Conservation (phyloP, 2,329 filamentous ascomycete species). For the Chaetomiaceae sp. region DNA sequence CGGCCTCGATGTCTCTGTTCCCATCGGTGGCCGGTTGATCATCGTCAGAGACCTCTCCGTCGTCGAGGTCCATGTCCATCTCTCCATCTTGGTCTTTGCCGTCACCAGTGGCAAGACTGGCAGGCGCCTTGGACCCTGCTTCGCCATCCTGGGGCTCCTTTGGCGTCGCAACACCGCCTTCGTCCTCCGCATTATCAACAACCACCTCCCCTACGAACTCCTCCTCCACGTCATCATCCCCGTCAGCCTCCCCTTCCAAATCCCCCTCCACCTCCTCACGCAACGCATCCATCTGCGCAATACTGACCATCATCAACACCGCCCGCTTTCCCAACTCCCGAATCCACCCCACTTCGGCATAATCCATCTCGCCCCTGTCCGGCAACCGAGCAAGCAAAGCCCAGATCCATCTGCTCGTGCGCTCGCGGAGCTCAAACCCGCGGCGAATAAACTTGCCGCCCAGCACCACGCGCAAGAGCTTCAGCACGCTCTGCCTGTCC, state of each 20-base stretch:
- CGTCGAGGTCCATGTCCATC: conserved; percentile 33
- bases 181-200: conserved; percentile 14
- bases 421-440: conserved; percentile 55
- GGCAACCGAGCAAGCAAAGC: conserved; percentile 71
- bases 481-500: conserved; percentile 61
- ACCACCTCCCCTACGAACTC: conserved; percentile 10
- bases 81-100: conserved; percentile 19
- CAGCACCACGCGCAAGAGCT: conserved; percentile 63
- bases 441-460: conserved; percentile 59
- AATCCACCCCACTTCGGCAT: conserved; percentile 69
- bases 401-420: conserved; percentile 82
- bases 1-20: conserved; percentile 31
- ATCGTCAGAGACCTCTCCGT: conserved; percentile 37
- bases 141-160: background rate
- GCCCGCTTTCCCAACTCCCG: conserved; percentile 77
- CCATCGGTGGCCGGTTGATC: conserved; percentile 18
- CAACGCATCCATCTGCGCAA: conserved; percentile 50
- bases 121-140: conserved; percentile 20
- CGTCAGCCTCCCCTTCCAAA: conserved; percentile 26
- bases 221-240: conserved; percentile 30
- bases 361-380: conserved; percentile 68
- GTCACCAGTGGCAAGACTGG: no score
- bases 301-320: conserved; percentile 53
- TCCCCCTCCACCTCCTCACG: conserved; percentile 36
- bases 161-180: background rate